Base-by-base conservation (phyloP, 257 asterid species). In the Cinchona pubescens region DNA sequence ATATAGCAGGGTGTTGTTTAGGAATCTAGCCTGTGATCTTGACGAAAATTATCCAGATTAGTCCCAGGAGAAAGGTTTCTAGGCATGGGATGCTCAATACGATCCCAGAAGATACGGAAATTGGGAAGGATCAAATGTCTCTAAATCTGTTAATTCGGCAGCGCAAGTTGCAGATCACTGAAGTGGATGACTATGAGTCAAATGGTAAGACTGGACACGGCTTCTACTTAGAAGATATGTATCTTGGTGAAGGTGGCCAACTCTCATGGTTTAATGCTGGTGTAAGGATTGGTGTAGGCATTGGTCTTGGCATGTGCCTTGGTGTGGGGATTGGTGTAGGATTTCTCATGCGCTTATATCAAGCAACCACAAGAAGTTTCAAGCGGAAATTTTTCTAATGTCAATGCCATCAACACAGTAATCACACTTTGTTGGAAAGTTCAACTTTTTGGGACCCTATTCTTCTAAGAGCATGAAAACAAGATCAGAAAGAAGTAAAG, bases 1-100 rank as follows among this genome's bases (percentile, higher is more conserved):
- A 90, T 75, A 82, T 91, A 67, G 97, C 94, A 0, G 97, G 97
- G 2, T 87, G 97, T 71, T 91, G 96, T 73, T 91, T 92, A 2
- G 86, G 96, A 10, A 60, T 72, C n/a, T n/a, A n/a, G 66, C 94
- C 94, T 4, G 90, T 87, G 73, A 91, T 91, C 71, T 79, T 91
- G 83, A 87, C 91, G 1, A 90, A 85, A 81, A 88, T 78, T 51
- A 83, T 87, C 68, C 80, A 81, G 79, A 77, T 85, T 68, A 90
- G 91, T 77, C 97, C 94, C 34, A 87, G 85, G 51, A 84, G 80
- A 83, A 91, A 90, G 86, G 79, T 85, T 3, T 34, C 49, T 79
- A 87, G 90, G 82, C 90, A 86, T 71, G 79, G 85, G 61, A 81
- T 87, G 88, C 81, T 91, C 78, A 92, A 91, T 77, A 94, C 91